Evolutionary conservation across 177 flowering plant species (phyloP).

Genomic region (Tripterygium wilfordii): DNA sequence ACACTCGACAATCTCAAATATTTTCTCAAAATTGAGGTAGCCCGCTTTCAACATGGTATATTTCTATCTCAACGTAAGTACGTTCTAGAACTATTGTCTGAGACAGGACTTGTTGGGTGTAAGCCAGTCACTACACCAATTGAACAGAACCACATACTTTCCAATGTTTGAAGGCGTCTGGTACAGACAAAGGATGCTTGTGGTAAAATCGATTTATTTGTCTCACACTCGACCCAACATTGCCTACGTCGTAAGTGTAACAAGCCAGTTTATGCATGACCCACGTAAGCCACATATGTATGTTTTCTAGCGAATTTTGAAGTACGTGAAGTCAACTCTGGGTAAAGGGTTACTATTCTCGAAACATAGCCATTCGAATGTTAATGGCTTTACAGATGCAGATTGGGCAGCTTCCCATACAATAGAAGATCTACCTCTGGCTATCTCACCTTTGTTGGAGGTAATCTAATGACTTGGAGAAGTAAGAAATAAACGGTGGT

Average conservation of each 20-base stretch:
- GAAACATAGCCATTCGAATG: not conserved
- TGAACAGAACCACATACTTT: not conserved
- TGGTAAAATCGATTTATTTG: not conserved
- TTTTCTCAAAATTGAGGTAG: too few relatives aligned
- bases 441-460: not conserved
- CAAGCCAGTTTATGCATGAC: not conserved
- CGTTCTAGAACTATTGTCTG: not conserved
- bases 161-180: too few relatives aligned
- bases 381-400: not conserved
- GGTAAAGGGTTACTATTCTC: not conserved
- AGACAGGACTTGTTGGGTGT: not conserved
- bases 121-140: not conserved
- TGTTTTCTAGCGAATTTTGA: not conserved
- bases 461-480: not conserved
- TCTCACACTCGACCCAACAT: not conserved
- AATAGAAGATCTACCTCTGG: not conserved
- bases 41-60: not conserved
- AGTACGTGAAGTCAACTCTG: not conserved
- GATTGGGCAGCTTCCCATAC: not conserved
- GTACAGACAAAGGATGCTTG: not conserved
- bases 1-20: not conserved
- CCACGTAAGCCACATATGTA: not conserved
- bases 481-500: not conserved
- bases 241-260: not conserved
- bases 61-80: not conserved